Evolutionary conservation across 108 stramenopile species (phyloP).

Genomic region (Cyclotella atomus): DNA sequence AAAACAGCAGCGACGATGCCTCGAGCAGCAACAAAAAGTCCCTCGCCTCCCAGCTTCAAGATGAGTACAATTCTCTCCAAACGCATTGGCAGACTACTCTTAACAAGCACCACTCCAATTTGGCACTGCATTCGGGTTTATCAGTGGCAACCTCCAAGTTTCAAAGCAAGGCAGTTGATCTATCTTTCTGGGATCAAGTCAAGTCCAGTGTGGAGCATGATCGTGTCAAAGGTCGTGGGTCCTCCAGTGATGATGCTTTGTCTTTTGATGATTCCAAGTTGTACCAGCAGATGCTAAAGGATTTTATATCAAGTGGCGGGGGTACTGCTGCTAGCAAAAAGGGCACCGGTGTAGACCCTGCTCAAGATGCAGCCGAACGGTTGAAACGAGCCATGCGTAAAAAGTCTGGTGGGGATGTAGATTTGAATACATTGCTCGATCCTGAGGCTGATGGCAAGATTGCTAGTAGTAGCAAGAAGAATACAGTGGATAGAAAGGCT

Average conservation of each 20-base stretch:
- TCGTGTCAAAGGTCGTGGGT: slow-evolving; percentile 17
- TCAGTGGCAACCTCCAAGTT: slow-evolving; percentile 28
- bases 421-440: slow-evolving; percentile 26
- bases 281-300: slow-evolving; percentile 93
- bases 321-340: slow-evolving; percentile 2
- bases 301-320: slow-evolving; percentile 59
- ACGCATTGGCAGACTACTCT: slow-evolving; percentile 69
- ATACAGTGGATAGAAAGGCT: slow-evolving; percentile 86
- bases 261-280: slow-evolving; percentile 91
- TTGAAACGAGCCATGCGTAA: slow-evolving; percentile 49
- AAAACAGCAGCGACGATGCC: neutral
- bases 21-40: neutral
- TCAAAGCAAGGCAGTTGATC: slow-evolving; percentile 62
- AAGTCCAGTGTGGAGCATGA: slow-evolving; percentile 43
- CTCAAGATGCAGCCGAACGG: slow-evolving; percentile 48
- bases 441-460: neutral
- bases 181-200: slow-evolving; percentile 67
- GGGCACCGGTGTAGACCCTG: slow-evolving; percentile 28
- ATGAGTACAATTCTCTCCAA: slow-evolving; percentile 60
- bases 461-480: slow-evolving; percentile 43
- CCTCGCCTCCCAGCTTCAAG: slow-evolving; percentile 36
- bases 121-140: slow-evolving; percentile 61
- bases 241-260: slow-evolving; percentile 16
- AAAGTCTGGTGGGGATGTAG: slow-evolving; percentile 35
- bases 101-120: slow-evolving; percentile 69